phyloP scores from a whole-genome alignment of 495 filamentous ascomycete species.

The Talaromyces thailandensis region DNA sequence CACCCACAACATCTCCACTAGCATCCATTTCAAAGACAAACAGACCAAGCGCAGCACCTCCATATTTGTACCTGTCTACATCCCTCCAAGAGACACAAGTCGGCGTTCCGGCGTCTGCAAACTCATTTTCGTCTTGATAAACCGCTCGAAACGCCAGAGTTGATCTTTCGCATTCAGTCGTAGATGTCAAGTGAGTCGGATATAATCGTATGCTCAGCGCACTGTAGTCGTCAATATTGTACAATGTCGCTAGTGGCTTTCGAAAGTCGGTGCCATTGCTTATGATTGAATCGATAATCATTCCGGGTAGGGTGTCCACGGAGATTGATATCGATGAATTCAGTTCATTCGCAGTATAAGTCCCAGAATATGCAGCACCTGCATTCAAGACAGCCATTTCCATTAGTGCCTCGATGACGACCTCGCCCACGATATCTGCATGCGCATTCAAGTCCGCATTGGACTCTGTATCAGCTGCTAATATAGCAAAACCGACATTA shows the following conservation, averaged over 20 bases:
- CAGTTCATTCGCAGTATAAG: conserved; percentile 16
- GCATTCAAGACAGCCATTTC: conserved; percentile 35
- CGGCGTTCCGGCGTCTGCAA: conserved; percentile 17
- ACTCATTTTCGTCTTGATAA: conserved; percentile 28
- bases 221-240: conserved; percentile 20
- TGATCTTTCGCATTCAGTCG: not conserved
- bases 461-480: conserved; percentile 24
- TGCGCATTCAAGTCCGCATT: conserved; percentile 18
- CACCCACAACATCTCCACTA: conserved; percentile 27
- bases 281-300: conserved; percentile 37
- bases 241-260: conserved; percentile 13
- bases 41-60: conserved; percentile 35
- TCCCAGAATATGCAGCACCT: conserved; percentile 27
- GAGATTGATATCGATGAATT: conserved; percentile 21
- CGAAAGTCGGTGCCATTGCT: conserved; percentile 42
- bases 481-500: conserved; percentile 38
- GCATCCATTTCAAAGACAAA: conserved; percentile 38
- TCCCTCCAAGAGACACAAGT: conserved; percentile 39
- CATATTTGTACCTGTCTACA: conserved; percentile 34
- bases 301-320: conserved; percentile 31
- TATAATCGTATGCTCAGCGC: conserved; percentile 36
- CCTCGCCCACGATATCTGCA: conserved; percentile 17
- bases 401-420: conserved; percentile 33
- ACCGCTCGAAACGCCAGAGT: conserved; percentile 35
- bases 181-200: conserved; percentile 20